Conservation (phyloP, 1,284 basidiomycete species). For the Earliella scabrosa region DNA sequence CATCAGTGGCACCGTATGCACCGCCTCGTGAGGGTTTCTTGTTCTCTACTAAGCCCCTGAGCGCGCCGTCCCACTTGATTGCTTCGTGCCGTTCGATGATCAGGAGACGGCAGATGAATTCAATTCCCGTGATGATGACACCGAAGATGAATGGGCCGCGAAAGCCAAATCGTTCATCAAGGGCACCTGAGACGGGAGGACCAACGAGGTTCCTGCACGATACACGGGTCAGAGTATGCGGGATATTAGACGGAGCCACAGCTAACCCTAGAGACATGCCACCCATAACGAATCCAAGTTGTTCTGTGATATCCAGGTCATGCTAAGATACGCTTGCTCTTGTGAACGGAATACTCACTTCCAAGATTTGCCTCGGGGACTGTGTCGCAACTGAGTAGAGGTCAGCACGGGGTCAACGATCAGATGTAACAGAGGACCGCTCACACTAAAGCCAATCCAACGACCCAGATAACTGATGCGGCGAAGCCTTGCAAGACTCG, state of each 20-base stretch:
- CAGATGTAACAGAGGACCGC: conserved; percentile 21
- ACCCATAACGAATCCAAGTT: conserved; percentile 75
- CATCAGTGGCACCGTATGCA: conserved; percentile 8
- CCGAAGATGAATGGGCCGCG: conserved; percentile 78
- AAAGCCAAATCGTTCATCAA: conserved; percentile 73
- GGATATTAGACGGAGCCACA: background rate
- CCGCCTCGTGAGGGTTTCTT: background rate
- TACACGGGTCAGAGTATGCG: background rate
- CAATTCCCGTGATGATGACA: conserved; percentile 59
- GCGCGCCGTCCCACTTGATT: conserved; percentile 52
- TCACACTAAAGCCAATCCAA: conserved; percentile 74
- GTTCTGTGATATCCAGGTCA: conserved; percentile 45
- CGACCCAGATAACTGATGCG: conserved; percentile 78
- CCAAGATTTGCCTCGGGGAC: conserved; percentile 62
- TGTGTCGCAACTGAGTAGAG: conserved; percentile 62
- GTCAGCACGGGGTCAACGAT: background rate
- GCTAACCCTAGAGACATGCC: conserved; percentile 69
- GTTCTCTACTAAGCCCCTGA: conserved; percentile 37
- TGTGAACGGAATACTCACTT: conserved; percentile 44
- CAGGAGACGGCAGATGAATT: conserved; percentile 65
- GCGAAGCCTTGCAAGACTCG: conserved; percentile 75
- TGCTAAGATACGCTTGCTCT: background rate
- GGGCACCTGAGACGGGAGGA: conserved; percentile 71
- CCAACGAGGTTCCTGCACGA: conserved; percentile 52
- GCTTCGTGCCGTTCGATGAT: conserved; percentile 69